Conservation (phyloP, 176 grass and related monocot species). For the Leersia perrieri region DNA sequence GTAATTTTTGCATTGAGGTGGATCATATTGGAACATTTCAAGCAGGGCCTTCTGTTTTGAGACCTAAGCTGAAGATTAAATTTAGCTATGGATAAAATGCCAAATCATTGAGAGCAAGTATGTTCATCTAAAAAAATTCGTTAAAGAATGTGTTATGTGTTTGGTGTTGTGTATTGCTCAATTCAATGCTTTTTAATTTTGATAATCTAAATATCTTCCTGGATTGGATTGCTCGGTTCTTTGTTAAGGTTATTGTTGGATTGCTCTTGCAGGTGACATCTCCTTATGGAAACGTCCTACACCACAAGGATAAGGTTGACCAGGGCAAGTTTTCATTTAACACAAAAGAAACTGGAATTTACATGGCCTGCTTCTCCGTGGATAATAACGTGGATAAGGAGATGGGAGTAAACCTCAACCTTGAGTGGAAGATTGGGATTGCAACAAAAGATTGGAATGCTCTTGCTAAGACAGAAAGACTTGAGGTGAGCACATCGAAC, state of each 20-base stretch:
- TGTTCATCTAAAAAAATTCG: not conserved
- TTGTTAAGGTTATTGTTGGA: not conserved
- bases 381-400: conserved; percentile 33
- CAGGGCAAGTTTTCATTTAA: conserved; percentile 57
- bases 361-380: conserved; percentile 55
- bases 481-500: conserved; percentile 35
- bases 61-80: not conserved
- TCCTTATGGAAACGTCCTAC: conserved; percentile 43
- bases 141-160: not conserved
- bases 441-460: conserved; percentile 57
- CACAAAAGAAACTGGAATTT: conserved; percentile 47
- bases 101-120: not conserved
- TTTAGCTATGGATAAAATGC: not conserved
- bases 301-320: conserved; percentile 35
- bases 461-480: conserved; percentile 57
- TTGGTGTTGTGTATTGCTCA: not conserved
- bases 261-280: conserved; percentile 49
- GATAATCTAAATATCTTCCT: not conserved
- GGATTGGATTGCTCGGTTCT: not conserved
- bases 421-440: conserved; percentile 69
- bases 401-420: conserved; percentile 44
- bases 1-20: not conserved
- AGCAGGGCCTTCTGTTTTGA: not conserved
- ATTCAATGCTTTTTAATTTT: not conserved
- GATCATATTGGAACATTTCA: not conserved